phyloP scores from a whole-genome alignment of 306 rosid species.

The Albizia julibrissin region DNA sequence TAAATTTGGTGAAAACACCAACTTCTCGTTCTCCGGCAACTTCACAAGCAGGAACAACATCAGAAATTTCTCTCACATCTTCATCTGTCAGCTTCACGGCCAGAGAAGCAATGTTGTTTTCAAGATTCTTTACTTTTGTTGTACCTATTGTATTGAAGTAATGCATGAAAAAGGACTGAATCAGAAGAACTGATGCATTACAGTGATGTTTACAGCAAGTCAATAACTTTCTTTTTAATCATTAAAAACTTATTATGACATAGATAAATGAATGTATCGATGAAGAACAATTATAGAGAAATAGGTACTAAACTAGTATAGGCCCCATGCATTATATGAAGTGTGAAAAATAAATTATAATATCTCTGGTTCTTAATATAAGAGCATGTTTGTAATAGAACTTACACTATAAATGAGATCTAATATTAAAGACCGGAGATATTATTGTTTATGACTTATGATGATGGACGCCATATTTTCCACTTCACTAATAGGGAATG shows the following conservation, averaged over 20 bases:
- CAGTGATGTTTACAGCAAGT: constrained; percentile 7
- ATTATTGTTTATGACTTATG: too few relatives aligned
- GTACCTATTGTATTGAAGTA: constrained; percentile 49
- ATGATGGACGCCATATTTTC: not conserved
- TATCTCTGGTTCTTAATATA: too few relatives aligned
- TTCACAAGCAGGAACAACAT: constrained; percentile 57
- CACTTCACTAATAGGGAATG: not conserved
- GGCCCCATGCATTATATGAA: too few relatives aligned
- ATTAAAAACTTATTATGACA: not conserved
- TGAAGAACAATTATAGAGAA: not conserved
- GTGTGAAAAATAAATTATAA: too few relatives aligned
- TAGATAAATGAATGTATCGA: not conserved
- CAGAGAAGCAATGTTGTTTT: constrained; percentile 61
- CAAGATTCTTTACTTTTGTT: constrained; percentile 59
- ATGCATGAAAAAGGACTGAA: constrained; percentile 16
- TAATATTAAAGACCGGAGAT: too few relatives aligned
- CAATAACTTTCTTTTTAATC: not conserved
- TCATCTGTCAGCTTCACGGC: constrained; percentile 54
- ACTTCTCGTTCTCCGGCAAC: constrained; percentile 53
- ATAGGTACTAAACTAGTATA: too few relatives aligned
- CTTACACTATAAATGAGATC: too few relatives aligned
- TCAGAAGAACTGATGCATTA: not conserved
- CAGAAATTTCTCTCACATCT: constrained; percentile 59
- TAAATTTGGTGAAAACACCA: constrained; percentile 23
- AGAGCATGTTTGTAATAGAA: too few relatives aligned